These are phyloP conservation scores for Citrullus colocynthis DNA, from an alignment of 306 rosid genomes.

Conservation along the genomic window DNA sequence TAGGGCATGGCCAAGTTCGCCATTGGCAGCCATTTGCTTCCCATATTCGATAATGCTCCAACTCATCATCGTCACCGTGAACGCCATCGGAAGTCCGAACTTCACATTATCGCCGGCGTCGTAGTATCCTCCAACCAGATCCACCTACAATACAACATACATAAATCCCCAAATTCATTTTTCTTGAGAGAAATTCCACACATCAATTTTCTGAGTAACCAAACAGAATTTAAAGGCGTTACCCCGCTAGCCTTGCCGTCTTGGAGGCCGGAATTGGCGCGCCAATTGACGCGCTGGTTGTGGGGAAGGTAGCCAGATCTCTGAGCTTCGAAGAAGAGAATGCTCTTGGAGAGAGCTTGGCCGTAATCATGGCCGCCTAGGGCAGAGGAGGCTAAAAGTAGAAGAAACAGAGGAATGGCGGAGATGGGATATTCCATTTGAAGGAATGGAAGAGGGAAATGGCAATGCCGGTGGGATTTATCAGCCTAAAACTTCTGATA, in stretches of 20 bases:
- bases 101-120: conserved; percentile 99
- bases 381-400: conserved; percentile 24
- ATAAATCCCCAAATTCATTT: neutral
- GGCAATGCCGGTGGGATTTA: conserved; percentile 2
- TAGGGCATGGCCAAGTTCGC: conserved; percentile 82
- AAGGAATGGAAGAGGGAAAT: neutral
- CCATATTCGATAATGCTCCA: conserved; percentile 94
- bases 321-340: conserved; percentile 96
- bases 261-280: conserved; percentile 71
- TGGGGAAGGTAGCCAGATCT: conserved; percentile 88
- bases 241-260: conserved; percentile 97
- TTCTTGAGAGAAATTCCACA: neutral
- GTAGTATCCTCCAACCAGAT: conserved; percentile 92
- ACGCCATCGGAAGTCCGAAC: conserved; percentile 96
- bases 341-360: conserved; percentile 85
- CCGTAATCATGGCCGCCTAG: conserved; percentile 71
- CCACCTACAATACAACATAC: conserved; percentile 34
- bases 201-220: neutral
- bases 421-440: conserved; percentile 14
- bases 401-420: conserved; percentile 26
- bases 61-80: conserved; percentile 90
- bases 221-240: neutral
- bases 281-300: conserved; percentile 77
- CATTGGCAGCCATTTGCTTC: conserved; percentile 56
- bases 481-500: neutral